phyloP scores from a whole-genome alignment of 306 rosid genomes.

The Pyrus betulifolia region DNA sequence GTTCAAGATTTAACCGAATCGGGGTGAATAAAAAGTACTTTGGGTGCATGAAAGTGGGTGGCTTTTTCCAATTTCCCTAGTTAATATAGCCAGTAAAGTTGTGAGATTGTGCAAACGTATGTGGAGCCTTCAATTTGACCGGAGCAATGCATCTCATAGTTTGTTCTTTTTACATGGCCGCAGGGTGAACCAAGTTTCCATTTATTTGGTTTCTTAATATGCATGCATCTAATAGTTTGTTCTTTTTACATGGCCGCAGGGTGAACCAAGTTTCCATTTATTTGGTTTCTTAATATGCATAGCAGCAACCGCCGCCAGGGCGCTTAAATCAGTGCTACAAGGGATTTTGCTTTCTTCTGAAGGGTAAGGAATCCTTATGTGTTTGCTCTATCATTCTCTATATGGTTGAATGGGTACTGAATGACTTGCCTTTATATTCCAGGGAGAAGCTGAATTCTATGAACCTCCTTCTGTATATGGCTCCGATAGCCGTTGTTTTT shows the following conservation, averaged over 20 bases:
- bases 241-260: constrained; percentile 40
- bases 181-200: constrained; percentile 54
- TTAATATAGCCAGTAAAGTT: not conserved
- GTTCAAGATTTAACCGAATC: not conserved
- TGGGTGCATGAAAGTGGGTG: constrained; percentile 1
- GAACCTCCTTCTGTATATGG: constrained; percentile 99
- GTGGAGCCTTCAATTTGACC: not conserved
- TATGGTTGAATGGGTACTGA: constrained; percentile 18
- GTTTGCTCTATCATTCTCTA: not conserved
- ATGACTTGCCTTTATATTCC: constrained; percentile 15
- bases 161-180: constrained; percentile 15
- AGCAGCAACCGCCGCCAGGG: constrained; percentile 98
- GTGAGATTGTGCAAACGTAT: not conserved
- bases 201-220: no score
- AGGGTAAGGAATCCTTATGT: constrained; percentile 47
- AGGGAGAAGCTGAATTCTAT: constrained; percentile 99
- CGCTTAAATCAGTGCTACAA: constrained; percentile 86
- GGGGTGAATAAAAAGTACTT: not conserved
- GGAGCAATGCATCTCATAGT: not conserved
- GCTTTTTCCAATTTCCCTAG: constrained; percentile 7
- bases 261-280: constrained; percentile 98
- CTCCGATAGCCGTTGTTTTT: constrained; percentile 96
- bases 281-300: constrained; percentile 89
- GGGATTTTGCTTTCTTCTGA: constrained; percentile 97
- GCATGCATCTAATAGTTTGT: not conserved